phyloP scores from a whole-genome alignment of 2,329 filamentous ascomycete species.

The Aspergillus brasiliensis region DNA sequence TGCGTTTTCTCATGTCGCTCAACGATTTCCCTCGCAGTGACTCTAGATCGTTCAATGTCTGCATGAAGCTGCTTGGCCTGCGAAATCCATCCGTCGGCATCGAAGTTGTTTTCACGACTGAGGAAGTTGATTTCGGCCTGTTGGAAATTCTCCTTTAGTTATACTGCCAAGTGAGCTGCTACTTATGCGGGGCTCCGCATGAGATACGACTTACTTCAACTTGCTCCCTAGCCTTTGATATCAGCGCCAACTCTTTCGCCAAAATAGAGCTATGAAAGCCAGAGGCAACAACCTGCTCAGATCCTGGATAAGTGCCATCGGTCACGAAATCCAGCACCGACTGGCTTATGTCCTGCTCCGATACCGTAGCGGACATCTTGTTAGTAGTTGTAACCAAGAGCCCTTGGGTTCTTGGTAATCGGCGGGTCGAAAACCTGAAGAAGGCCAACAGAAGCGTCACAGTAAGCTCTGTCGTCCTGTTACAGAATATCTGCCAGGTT shows the following conservation, averaged over 20 bases:
- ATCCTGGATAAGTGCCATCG: conserved; percentile 58
- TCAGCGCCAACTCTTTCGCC: conserved; percentile 52
- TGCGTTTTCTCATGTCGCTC: conserved; percentile 72
- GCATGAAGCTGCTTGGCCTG: conserved; percentile 82
- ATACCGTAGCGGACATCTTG: conserved; percentile 39
- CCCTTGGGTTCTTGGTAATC: neutral
- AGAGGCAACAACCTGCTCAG: conserved; percentile 57
- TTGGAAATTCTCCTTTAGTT: conserved; percentile 9
- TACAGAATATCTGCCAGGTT: neutral
- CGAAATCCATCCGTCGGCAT: conserved; percentile 82
- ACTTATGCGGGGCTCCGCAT: neutral
- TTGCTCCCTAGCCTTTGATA: conserved; percentile 55
- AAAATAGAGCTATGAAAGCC: conserved; percentile 53
- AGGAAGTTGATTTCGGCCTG: conserved; percentile 73
- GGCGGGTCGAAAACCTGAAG: neutral
- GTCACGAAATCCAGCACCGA: conserved; percentile 67
- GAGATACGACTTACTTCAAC: conserved; percentile 49
- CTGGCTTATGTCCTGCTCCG: conserved; percentile 53
- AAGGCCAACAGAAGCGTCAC: neutral
- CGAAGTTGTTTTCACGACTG: conserved; percentile 74
- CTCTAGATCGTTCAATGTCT: conserved; percentile 79
- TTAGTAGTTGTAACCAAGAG: conserved; percentile 10
- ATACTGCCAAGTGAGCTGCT: conserved; percentile 5
- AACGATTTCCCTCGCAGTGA: conserved; percentile 78
- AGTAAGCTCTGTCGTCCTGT: neutral